A percentile compares a stretch with the other conserved stretches of the same genome.
phyloP scores from a whole-genome alignment of 139 green algal genomes.

The Zygnema circumcarinatum region DNA sequence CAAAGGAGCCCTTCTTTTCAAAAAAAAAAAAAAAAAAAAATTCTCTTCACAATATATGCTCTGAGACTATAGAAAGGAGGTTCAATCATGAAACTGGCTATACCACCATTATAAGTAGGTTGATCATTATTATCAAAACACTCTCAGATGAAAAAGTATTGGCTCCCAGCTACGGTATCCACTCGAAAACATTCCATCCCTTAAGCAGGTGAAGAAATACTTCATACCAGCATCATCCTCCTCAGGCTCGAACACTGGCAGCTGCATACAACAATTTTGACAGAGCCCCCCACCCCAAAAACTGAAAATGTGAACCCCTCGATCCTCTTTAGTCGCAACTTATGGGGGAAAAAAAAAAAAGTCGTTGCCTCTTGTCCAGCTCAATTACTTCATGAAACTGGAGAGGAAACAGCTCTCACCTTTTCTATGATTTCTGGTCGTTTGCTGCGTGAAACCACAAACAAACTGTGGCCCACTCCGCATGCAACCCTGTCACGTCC shows the following conservation, averaged over 20 bases:
- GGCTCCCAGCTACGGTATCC: too few species aligned
- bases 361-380: not conserved
- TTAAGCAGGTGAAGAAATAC: not conserved
- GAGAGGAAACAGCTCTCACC: not conserved
- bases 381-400: not conserved
- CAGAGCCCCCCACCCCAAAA: not conserved
- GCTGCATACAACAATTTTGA: not conserved
- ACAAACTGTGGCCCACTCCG: conserved; percentile 24
- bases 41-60: not conserved
- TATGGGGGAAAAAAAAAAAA: conserved; percentile 6
- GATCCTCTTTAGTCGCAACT: not conserved
- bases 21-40: not conserved
- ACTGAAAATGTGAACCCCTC: not conserved
- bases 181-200: too few species aligned
- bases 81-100: too few species aligned
- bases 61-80: not conserved
- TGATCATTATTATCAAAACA: too few species aligned
- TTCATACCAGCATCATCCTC: not conserved
- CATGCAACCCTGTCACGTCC: conserved; percentile 20
- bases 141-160: too few species aligned
- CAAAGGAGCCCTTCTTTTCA: not conserved
- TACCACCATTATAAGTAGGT: too few species aligned
- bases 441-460: conserved; percentile 23
- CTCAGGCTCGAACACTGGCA: not conserved
- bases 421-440: not conserved